phyloP scores from a whole-genome alignment of 1,139 yeast species.

The Saccharomyces hybrid region DNA sequence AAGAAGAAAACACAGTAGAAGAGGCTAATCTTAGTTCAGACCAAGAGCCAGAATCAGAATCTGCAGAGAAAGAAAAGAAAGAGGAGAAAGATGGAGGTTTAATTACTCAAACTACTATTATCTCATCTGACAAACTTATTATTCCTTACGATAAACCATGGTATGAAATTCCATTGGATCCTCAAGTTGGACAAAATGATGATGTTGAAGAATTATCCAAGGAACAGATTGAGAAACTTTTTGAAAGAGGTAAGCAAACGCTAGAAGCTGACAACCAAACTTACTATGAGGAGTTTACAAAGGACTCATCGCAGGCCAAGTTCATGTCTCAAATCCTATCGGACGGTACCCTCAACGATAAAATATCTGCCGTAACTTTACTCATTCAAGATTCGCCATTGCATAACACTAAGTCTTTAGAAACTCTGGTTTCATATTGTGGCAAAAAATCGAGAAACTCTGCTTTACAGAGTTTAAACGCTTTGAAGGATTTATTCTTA shows the following conservation, averaged over 20 bases:
- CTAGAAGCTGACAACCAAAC: slow-evolving; percentile 64
- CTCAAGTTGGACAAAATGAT: slow-evolving; percentile 29
- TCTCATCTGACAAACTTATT: slow-evolving; percentile 47
- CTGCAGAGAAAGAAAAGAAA: slow-evolving; percentile 21
- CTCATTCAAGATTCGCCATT: slow-evolving; percentile 91
- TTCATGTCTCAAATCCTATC: slow-evolving; percentile 83
- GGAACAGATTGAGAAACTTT: slow-evolving; percentile 47
- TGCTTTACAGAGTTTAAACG: slow-evolving; percentile 82
- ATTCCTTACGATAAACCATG: slow-evolving; percentile 67
- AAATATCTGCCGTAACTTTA: slow-evolving; percentile 87
- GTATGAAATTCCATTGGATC: slow-evolving; percentile 50
- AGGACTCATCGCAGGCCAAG: slow-evolving; percentile 77
- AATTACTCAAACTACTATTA: slow-evolving; percentile 46
- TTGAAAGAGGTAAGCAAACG: slow-evolving; percentile 57
- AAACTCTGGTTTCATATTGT: slow-evolving; percentile 67
- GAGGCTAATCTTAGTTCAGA: slow-evolving; percentile 5
- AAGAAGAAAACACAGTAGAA: slow-evolving; percentile 16
- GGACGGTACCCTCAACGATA: slow-evolving; percentile 92
- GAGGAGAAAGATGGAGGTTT: slow-evolving; percentile 35
- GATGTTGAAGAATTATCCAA: slow-evolving; percentile 41
- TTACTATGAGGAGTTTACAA: slow-evolving; percentile 69
- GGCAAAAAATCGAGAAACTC: slow-evolving; percentile 91
- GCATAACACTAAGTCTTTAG: slow-evolving; percentile 79
- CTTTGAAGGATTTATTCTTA: slow-evolving; percentile 78
- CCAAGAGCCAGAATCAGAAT: slow-evolving; percentile 11